phyloP scores from a whole-genome alignment of 2,329 filamentous ascomycete genomes.

The Colletotrichum caudatum region DNA sequence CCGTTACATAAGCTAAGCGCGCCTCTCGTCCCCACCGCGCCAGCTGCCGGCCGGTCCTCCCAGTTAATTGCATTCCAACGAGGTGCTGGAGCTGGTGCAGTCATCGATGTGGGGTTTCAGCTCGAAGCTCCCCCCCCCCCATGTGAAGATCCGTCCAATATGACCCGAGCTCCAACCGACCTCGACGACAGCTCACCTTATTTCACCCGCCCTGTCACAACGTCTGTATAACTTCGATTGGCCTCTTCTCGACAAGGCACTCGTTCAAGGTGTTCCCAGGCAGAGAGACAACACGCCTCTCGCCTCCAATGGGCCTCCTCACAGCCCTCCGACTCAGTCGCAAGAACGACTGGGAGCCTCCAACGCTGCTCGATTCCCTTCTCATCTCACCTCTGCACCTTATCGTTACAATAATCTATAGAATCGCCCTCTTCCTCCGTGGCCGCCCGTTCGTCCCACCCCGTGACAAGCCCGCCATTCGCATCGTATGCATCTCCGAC shows the following conservation, averaged over 20 bases:
- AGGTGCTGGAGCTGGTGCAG: conserved; percentile 25
- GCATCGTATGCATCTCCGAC: conserved; percentile 89
- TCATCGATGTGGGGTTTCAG: conserved; percentile 39
- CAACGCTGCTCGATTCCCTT: conserved; percentile 70
- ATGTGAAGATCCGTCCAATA: conserved; percentile 36
- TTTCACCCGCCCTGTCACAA: conserved; percentile 13
- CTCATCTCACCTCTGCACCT: conserved; percentile 76
- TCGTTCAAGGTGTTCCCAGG: conserved; percentile 11
- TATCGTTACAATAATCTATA: conserved; percentile 72
- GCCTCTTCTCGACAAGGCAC: not conserved
- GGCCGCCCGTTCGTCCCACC: conserved; percentile 72
- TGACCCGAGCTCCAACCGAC: conserved; percentile 2
- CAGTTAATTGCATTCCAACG: no score
- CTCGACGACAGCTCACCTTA: conserved; percentile 28
- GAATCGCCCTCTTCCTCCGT: conserved; percentile 74
- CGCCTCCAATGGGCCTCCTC: conserved; percentile 58
- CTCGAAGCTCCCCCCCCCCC: conserved; percentile 38
- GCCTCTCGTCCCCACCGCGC: not conserved
- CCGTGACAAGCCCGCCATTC: conserved; percentile 68
- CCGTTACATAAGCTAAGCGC: no score
- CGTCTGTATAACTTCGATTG: conserved; percentile 17
- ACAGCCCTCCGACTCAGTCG: conserved; percentile 61
- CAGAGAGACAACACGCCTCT: not conserved
- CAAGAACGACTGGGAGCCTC: conserved; percentile 60
- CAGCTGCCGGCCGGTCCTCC: conserved; percentile 26